Evolutionary conservation across 2,329 filamentous ascomycete genomes (phyloP).

Genomic region (Seiridium cupressi): DNA sequence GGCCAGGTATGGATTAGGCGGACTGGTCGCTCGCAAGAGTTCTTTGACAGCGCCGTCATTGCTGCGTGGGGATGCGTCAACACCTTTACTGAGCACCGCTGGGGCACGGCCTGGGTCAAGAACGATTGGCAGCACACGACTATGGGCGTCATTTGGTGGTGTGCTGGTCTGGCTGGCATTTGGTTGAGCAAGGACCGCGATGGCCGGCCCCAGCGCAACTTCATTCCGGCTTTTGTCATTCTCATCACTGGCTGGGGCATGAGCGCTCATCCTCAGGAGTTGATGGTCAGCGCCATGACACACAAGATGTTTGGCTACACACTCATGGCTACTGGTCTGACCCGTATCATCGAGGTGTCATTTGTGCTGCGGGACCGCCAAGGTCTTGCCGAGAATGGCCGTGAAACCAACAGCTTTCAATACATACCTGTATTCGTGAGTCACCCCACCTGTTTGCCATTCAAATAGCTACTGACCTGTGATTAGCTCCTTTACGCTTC

Average conservation of each 20-base stretch:
- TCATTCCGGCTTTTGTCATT: conserved; percentile 89
- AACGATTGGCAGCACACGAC: conserved; percentile 97
- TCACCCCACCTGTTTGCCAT: conserved; percentile 19
- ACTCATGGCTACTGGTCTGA: conserved; percentile 82
- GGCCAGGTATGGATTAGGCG: conserved; percentile 84
- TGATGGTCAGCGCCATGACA: conserved; percentile 82
- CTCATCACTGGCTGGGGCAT: conserved; percentile 93
- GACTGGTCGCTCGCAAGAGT: conserved; percentile 87
- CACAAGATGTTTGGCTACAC: conserved; percentile 92
- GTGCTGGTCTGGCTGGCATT: conserved; percentile 82
- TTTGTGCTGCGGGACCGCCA: conserved; percentile 78
- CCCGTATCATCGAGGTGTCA: conserved; percentile 85
- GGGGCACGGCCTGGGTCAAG: conserved; percentile 84
- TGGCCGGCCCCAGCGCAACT: conserved; percentile 85
- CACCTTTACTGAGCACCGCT: conserved; percentile 95
- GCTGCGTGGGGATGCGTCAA: conserved; percentile 96
- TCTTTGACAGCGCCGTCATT: conserved; percentile 91
- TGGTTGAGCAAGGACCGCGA: conserved; percentile 87
- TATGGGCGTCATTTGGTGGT: conserved; percentile 99
- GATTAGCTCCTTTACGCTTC: conserved; percentile 80
- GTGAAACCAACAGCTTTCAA: conserved; percentile 68
- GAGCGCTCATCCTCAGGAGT: conserved; percentile 83
- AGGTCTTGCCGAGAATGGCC: conserved; percentile 63
- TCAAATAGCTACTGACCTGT: conserved; percentile 16
- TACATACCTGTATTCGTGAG: conserved; percentile 69